Evolutionary conservation across 495 filamentous ascomycete species (phyloP), one percentile per base, ranked within the genome.

Genomic region (Penicillium egyptiacum): DNA sequence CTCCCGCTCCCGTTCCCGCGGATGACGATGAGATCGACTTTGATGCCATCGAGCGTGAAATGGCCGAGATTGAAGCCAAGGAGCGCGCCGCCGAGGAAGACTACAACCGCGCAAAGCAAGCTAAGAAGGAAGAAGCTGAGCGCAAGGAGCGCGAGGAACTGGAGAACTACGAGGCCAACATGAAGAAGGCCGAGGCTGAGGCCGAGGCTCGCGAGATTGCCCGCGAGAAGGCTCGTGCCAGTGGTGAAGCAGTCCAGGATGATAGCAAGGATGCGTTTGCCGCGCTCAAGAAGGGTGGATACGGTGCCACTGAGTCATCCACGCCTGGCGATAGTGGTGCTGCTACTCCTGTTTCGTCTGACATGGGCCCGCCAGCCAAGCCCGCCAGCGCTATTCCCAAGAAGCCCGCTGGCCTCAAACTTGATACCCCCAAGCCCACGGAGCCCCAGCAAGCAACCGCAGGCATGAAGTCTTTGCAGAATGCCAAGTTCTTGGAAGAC

Each of bases 361-460:
- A 84, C 59, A 72, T 81, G 76, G 74, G 74, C 46, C 79, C 78
- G 30, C 79, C 83, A 37, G 70, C 75, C 11, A 87, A 86, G 74
- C 60, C 78, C 3, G 67, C 77, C 50, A 72, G 79, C 33, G 77
- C 80, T 48, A 75, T 75, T 53, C 85, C 85, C 62, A 83, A 79
- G 62, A 92, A 92, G 81, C 91, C 92, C 23, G 83, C 85, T 52
- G 83, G 86, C 23, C 83, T 96, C 58, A 96, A 95, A 73, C 78
- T 96, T 49, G 86, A 92, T 46, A 94, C 88, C 50, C 85, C 80
- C 49, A 92, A 89, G 72, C 74, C 88, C 40, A 85, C 92, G 19
- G 94, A 98, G 74, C 88, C 94, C 43, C 82, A 89, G 37, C 90
- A 95, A 70, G 92, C 91, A 5, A 97, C 89, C 55, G 89, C 94